Conservation (phyloP, 2,329 filamentous ascomycete genomes). For the Aureobasidium sp. region DNA sequence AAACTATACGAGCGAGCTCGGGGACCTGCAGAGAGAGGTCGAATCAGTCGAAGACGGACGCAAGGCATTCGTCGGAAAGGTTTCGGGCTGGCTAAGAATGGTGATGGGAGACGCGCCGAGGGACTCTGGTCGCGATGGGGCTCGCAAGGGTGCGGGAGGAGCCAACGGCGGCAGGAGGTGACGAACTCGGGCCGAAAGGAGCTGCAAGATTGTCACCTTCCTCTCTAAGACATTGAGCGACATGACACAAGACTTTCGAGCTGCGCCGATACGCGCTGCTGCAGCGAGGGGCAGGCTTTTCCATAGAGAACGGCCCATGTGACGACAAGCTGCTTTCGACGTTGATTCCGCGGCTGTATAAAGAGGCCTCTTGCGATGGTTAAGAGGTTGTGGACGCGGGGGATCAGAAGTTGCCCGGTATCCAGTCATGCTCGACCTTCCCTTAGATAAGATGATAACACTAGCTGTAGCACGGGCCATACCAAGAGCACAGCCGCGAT, state of each 20-base stretch:
- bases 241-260: not conserved
- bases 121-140: no score
- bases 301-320: not conserved
- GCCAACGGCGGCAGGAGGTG: no score
- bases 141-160: no score
- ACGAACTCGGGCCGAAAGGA: no score
- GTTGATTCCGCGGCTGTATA: not conserved
- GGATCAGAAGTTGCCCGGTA: no score
- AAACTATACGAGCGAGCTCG: no score
- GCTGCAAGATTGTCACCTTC: not conserved
- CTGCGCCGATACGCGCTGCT: not conserved
- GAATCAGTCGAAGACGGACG: no score
- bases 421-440: not conserved
- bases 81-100: no score
- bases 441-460: not conserved
- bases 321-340: not conserved
- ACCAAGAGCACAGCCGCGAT: constrained; percentile 9
- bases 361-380: not conserved
- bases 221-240: not conserved
- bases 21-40: no score
- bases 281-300: not conserved
- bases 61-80: no score
- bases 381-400: not conserved
- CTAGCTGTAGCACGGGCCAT: not conserved
- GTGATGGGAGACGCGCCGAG: no score